Evolutionary conservation across 2,329 filamentous ascomycete genomes (phyloP).

Genomic region (Exophiala phaeomuriformis): DNA sequence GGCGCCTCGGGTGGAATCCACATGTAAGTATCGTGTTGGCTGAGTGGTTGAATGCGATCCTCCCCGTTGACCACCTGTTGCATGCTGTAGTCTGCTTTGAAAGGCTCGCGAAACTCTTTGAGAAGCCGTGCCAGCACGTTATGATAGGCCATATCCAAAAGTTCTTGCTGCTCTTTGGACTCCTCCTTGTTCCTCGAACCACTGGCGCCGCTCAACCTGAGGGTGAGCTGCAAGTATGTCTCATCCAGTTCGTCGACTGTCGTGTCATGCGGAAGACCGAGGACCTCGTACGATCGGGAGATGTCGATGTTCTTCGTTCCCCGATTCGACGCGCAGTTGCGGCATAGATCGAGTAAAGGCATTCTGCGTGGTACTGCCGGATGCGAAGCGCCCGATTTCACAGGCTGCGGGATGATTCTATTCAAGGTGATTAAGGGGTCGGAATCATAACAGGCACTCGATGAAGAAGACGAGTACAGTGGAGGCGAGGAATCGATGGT

Average conservation of each 20-base stretch:
- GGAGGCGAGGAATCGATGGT: background rate
- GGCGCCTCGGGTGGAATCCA: slow-evolving; percentile 10
- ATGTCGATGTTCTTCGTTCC: background rate
- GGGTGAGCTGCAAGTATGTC: slow-evolving; percentile 14
- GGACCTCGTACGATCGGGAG: background rate
- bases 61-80: slow-evolving; percentile 8
- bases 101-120: background rate
- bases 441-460: too few relatives aligned
- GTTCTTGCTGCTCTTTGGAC: slow-evolving; percentile 1
- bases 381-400: too few relatives aligned
- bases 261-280: slow-evolving; percentile 5
- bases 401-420: too few relatives aligned
- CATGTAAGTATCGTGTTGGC: slow-evolving; percentile 1
- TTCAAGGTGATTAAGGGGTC: too few relatives aligned
- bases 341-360: too few relatives aligned
- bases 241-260: slow-evolving; percentile 13
- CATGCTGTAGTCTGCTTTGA: slow-evolving; percentile 3
- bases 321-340: background rate
- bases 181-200: background rate
- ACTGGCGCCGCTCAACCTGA: slow-evolving; percentile 4
- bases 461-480: too few relatives aligned
- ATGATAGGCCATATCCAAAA: slow-evolving; percentile 14
- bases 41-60: slow-evolving; percentile 13
- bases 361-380: too few relatives aligned
- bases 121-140: slow-evolving; percentile 6